These are phyloP conservation scores for Coemansia javaensis DNA, from an alignment of 192 early-diverging fungal species.

Conservation along the genomic window DNA sequence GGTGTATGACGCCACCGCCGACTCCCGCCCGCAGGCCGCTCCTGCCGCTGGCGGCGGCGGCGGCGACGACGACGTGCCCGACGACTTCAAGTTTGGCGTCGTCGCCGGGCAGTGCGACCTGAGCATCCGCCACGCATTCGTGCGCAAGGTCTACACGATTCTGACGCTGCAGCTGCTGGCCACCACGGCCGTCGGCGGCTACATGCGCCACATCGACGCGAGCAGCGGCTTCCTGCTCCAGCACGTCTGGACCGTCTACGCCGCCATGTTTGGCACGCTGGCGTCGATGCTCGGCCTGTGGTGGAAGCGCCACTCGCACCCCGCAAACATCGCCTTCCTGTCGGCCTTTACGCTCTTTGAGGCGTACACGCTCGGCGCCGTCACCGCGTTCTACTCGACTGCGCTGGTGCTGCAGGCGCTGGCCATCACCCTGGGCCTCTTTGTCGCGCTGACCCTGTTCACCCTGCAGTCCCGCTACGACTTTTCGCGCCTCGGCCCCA, in stretches of 20 bases:
- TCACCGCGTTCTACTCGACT: slow-evolving; percentile 62
- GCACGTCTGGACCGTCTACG: slow-evolving; percentile 57
- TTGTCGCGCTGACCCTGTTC: slow-evolving; percentile 70
- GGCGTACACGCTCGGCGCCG: slow-evolving; percentile 52
- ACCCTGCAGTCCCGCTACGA: slow-evolving; percentile 71
- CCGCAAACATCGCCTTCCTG: slow-evolving; percentile 60
- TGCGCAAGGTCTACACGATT: slow-evolving; percentile 71
- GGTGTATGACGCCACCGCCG: slow-evolving; percentile 15
- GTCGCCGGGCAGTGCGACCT: slow-evolving; percentile 44
- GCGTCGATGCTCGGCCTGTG: slow-evolving; percentile 47
- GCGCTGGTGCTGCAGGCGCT: slow-evolving; percentile 68
- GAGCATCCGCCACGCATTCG: slow-evolving; percentile 56
- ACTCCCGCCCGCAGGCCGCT: background rate
- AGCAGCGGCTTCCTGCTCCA: slow-evolving; percentile 53
- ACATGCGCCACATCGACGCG: slow-evolving; percentile 55
- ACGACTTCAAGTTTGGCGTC: slow-evolving; percentile 55
- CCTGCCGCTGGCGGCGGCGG: background rate
- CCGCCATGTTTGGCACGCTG: slow-evolving; percentile 53
- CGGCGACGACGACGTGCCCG: slow-evolving; percentile 41
- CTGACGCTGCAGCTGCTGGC: slow-evolving; percentile 59
- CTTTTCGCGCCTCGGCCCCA: slow-evolving; percentile 59
- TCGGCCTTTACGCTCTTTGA: slow-evolving; percentile 58
- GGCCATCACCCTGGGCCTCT: slow-evolving; percentile 66
- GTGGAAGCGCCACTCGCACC: slow-evolving; percentile 60
- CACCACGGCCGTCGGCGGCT: slow-evolving; percentile 52